These are phyloP conservation scores for Penicillium hordei DNA, from an alignment of 2,329 filamentous ascomycete genomes.

Conservation along the genomic window DNA sequence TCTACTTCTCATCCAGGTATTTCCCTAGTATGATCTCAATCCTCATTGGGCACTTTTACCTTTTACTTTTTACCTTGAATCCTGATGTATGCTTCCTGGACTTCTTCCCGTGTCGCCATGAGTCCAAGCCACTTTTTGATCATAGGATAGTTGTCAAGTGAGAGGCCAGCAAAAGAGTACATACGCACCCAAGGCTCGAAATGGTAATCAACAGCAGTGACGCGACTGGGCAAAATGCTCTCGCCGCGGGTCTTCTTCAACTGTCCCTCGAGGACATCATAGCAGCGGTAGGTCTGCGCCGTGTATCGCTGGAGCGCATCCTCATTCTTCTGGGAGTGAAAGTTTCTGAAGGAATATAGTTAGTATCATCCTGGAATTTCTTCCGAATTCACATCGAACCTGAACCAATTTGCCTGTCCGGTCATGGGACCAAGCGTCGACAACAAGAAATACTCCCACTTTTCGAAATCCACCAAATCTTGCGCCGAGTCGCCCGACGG, in stretches of 20 bases:
- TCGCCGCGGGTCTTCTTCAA: slow-evolving; percentile 39
- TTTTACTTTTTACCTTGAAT: slow-evolving; percentile 13
- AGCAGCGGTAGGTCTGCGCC: slow-evolving; percentile 45
- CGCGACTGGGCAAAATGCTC: slow-evolving; percentile 39
- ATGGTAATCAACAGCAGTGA: slow-evolving; percentile 45
- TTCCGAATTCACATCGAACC: slow-evolving; percentile 12
- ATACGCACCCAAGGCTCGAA: slow-evolving; percentile 46
- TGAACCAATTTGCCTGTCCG: slow-evolving; percentile 45
- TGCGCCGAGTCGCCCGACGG: slow-evolving; percentile 35
- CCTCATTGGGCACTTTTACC: background rate
- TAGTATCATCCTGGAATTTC: background rate
- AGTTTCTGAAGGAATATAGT: slow-evolving; percentile 32
- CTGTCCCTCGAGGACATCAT: slow-evolving; percentile 44
- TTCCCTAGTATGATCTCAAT: too few relatives aligned
- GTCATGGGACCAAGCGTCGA: slow-evolving; percentile 46
- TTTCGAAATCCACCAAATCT: slow-evolving; percentile 47
- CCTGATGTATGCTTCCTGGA: slow-evolving; percentile 44
- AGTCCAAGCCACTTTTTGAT: slow-evolving; percentile 42
- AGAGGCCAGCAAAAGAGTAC: slow-evolving; percentile 41
- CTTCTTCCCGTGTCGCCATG: slow-evolving; percentile 38
- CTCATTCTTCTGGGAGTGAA: slow-evolving; percentile 43
- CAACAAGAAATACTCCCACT: slow-evolving; percentile 49
- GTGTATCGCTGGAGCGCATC: slow-evolving; percentile 44
- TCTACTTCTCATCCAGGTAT: too few relatives aligned
- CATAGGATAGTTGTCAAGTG: slow-evolving; percentile 41